A percentile compares a stretch with the other conserved stretches of the same genome.
Evolutionary conservation across 1,284 basidiomycete genomes (phyloP).

Genomic region (Trichosporon sp.): DNA sequence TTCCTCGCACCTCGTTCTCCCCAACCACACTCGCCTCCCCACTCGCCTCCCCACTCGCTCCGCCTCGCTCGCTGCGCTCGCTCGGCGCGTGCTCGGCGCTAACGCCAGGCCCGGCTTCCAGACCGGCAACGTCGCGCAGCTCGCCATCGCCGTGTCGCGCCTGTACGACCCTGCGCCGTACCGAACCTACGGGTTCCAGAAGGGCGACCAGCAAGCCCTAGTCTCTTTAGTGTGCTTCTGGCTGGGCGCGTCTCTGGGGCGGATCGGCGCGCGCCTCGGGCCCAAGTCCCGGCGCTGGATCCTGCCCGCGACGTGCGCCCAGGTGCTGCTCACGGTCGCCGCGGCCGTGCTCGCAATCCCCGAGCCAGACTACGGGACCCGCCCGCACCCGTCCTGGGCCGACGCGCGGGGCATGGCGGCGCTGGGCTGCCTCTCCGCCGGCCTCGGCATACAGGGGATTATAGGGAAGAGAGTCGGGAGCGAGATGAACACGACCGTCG

Average conservation of each 20-base stretch:
- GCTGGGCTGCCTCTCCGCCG: conserved; percentile 70
- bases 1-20: not conserved
- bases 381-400: conserved; percentile 65
- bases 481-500: conserved; percentile 59
- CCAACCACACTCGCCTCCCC: not conserved
- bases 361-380: conserved; percentile 13
- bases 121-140: conserved; percentile 54
- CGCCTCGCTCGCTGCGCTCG: not conserved
- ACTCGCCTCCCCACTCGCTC: not conserved
- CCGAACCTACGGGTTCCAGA: conserved; percentile 61
- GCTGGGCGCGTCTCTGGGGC: conserved; percentile 47
- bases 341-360: conserved; percentile 56
- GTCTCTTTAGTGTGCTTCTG: conserved; percentile 68
- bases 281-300: conserved; percentile 70
- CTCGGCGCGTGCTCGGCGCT: not conserved
- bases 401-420: conserved; percentile 62
- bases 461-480: conserved; percentile 70
- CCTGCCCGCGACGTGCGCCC: conserved; percentile 63
- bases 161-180: conserved; percentile 57
- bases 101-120: conserved; percentile 18
- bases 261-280: conserved; percentile 57
- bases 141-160: conserved; percentile 60
- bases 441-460: conserved; percentile 69
- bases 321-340: conserved; percentile 65
- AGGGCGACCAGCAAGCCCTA: conserved; percentile 74